A percentile compares a stretch with the other conserved stretches of the same genome.
These are phyloP conservation scores for Tetrapisispora phaffii DNA, from an alignment of 805 yeast species.

Conservation along the genomic window DNA sequence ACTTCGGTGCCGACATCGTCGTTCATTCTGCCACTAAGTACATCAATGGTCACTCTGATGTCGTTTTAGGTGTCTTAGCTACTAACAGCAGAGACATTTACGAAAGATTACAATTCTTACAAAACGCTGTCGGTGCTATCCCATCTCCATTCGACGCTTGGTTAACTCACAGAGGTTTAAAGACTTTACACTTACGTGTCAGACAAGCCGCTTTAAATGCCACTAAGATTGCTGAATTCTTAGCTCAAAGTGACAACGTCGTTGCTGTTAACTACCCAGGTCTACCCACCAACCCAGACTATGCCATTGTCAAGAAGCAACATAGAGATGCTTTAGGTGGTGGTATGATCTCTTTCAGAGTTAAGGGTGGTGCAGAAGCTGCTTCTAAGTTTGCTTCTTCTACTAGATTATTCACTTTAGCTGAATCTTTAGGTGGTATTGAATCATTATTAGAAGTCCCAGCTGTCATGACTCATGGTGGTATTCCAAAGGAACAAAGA, in stretches of 20 bases:
- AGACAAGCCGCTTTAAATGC: constrained; percentile 62
- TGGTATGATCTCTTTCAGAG: constrained; percentile 84
- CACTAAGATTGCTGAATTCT: constrained; percentile 55
- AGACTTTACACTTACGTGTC: constrained; percentile 74
- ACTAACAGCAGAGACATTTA: constrained; percentile 52
- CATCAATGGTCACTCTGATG: constrained; percentile 88
- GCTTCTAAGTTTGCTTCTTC: constrained; percentile 65
- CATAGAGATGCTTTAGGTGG: constrained; percentile 84
- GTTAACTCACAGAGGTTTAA: constrained; percentile 88
- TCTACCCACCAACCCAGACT: constrained; percentile 52
- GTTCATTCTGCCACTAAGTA: constrained; percentile 86
- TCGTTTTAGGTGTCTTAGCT: constrained; percentile 76
- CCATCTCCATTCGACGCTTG: constrained; percentile 88
- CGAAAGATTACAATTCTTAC: constrained; percentile 63
- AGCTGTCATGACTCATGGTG: constrained; percentile 87
- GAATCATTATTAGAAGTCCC: constrained; percentile 83
- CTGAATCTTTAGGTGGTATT: constrained; percentile 86
- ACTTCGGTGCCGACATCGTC: constrained; percentile 77
- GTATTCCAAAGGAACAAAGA: constrained; percentile 70
- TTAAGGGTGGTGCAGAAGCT: constrained; percentile 69
- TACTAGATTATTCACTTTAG: constrained; percentile 71
- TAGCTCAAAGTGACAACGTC: constrained; percentile 42
- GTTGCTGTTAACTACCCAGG: constrained; percentile 77
- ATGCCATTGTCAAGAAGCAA: constrained; percentile 56
- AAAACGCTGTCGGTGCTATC: constrained; percentile 80